phyloP scores from a whole-genome alignment of 768 basidiomycete genomes.

The Kwoniella sp. region DNA sequence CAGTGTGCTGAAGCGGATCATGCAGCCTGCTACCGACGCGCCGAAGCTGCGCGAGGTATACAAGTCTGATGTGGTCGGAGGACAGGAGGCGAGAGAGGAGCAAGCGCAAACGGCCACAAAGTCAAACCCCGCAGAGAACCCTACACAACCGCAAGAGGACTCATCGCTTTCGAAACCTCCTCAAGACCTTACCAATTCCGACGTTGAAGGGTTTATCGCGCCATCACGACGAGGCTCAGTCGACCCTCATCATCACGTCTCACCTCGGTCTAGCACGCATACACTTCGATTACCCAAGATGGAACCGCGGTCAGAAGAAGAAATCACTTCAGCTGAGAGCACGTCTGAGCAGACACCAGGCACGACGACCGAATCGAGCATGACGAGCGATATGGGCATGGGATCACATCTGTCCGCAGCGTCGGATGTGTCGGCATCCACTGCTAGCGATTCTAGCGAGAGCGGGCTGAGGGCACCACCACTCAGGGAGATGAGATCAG shows the following conservation, averaged over 20 bases:
- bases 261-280: conserved; percentile 12
- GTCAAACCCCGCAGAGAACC: background rate
- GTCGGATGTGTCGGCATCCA: conserved; percentile 1
- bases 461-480: background rate
- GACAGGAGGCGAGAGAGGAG: conserved; percentile 18
- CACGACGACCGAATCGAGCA: conserved; percentile 7
- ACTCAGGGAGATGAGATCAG: conserved; percentile 12
- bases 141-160: background rate
- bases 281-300: background rate
- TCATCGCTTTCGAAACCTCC: background rate
- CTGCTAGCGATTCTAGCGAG: conserved; percentile 2
- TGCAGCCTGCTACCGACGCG: conserved; percentile 19
- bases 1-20: conserved; percentile 34
- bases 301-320: background rate
- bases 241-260: background rate
- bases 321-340: conserved; percentile 1
- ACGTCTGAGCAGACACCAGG: background rate
- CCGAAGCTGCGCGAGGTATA: conserved; percentile 24
- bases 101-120: background rate
- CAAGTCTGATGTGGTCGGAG: conserved; percentile 37
- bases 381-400: conserved; percentile 11
- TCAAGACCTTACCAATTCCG: background rate
- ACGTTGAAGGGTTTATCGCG: background rate
- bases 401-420: background rate
- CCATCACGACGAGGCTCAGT: conserved; percentile 3